Evolutionary conservation across 1,284 basidiomycete species (phyloP).

Genomic region (Sporisorium reilianum): DNA sequence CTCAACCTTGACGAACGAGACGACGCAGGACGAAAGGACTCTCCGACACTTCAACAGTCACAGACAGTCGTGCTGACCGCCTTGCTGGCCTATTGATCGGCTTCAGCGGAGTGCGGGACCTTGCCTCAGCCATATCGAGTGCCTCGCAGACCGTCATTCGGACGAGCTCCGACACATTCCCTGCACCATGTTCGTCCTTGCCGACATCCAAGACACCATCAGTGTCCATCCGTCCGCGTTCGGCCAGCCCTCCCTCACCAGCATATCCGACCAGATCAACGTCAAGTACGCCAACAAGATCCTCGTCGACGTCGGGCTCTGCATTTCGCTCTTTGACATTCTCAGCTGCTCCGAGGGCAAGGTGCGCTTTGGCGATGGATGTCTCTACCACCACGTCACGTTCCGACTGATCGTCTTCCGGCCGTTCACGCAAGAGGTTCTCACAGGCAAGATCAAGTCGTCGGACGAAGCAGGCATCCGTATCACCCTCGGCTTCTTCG

Average conservation of each 20-base stretch:
- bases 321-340: constrained; percentile 88
- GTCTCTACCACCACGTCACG: constrained; percentile 92
- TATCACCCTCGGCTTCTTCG: constrained; percentile 91
- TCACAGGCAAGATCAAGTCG: constrained; percentile 84
- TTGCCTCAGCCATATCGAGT: too few species aligned
- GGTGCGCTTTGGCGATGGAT: constrained; percentile 92
- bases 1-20: not conserved
- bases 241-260: constrained; percentile 77
- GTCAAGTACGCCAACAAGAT: constrained; percentile 94
- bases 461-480: constrained; percentile 76
- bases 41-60: not conserved
- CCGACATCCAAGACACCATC: constrained; percentile 76
- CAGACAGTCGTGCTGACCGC: not conserved
- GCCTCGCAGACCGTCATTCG: not conserved
- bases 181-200: constrained; percentile 55
- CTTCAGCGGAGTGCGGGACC: not conserved
- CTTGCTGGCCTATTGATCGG: not conserved
- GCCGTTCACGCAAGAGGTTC: constrained; percentile 89
- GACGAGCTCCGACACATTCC: not conserved
- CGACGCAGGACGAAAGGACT: not conserved
- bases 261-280: constrained; percentile 83
- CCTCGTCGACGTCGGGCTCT: constrained; percentile 90
- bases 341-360: constrained; percentile 88
- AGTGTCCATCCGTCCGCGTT: constrained; percentile 82
- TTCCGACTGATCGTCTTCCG: constrained; percentile 91